Percentiles rank a stretch among this genome's conserved stretches.
phyloP scores from a whole-genome alignment of 2,329 filamentous ascomycete species.

The Pyrenochaeta sp. region DNA sequence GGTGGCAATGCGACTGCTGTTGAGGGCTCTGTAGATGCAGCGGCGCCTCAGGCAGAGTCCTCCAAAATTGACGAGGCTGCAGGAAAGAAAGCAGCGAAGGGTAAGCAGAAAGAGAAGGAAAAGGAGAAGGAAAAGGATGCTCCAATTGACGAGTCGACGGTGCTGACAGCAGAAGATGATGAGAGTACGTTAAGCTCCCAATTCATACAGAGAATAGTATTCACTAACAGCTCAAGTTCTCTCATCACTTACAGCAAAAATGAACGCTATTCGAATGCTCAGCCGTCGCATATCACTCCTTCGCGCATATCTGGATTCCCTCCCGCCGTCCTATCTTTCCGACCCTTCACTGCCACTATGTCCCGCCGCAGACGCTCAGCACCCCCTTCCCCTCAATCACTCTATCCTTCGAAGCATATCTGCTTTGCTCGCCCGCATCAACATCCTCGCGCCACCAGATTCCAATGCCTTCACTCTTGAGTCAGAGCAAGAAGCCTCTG shows the following conservation, averaged over 20 bases:
- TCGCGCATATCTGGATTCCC: constrained; percentile 74
- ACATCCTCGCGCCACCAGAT: constrained; percentile 79
- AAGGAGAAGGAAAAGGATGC: constrained; percentile 47
- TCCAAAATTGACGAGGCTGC: constrained; percentile 54
- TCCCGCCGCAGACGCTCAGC: constrained; percentile 35
- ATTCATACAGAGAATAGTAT: constrained; percentile 1
- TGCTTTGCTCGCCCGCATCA: constrained; percentile 82
- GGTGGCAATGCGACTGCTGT: constrained; percentile 78
- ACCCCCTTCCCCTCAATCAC: constrained; percentile 61
- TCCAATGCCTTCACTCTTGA: constrained; percentile 72
- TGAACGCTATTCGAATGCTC: constrained; percentile 94
- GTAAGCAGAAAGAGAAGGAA: constrained; percentile 60
- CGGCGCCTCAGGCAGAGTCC: constrained; percentile 16
- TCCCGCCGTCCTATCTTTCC: constrained; percentile 72
- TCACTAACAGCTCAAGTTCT: constrained; percentile 56
- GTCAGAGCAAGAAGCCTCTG: constrained; percentile 79
- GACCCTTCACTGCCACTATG: constrained; percentile 51
- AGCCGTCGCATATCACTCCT: constrained; percentile 67
- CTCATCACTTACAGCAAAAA: constrained; percentile 79
- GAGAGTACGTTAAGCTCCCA: constrained; percentile 58
- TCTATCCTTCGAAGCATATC: constrained; percentile 87
- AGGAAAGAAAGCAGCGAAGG: constrained; percentile 60
- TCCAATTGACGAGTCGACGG: constrained; percentile 42
- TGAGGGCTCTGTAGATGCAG: constrained; percentile 41
- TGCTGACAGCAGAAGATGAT: constrained; percentile 68